Base-by-base conservation (phyloP, 148 eudicot genomes). In the Euryodendron excelsum region DNA sequence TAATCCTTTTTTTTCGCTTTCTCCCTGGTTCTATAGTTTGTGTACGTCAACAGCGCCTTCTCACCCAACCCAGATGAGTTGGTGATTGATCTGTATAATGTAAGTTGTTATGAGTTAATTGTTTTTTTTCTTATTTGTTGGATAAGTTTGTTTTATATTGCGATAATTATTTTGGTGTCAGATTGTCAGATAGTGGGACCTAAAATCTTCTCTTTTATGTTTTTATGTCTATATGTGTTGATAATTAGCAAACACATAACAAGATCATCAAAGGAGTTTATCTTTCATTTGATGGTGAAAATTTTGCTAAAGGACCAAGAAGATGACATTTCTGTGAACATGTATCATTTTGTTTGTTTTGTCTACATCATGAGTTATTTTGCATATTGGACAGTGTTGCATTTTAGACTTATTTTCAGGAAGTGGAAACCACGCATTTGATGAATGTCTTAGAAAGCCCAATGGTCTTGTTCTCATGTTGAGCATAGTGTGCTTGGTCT, bases 21-120 rank as follows among this genome's bases (percentile, higher is more conserved):
- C 39, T 10, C 23, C 33, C 23, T 62, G 37, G 59, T 34, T 45
- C 27, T 77, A 82, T 84, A 93, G 98, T 93, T 95, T 90, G 96
- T 95, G 59, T 95, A 95, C 73, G 89, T 95, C 75, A 95, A 95
- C 83, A 91, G 94, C 85, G 93, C 99, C 80, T 93, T 95, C 84
- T 93, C 96, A 25, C 99, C 99, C 23, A 95, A 91, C 79, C 97
- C 97, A 21, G 96, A 93, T 85, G 94, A 95, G 79, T 71, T 85
- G 82, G 92, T 95, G 44, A 83, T 83, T 56, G 97, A 93, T 86
- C 88, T 95, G 21, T 93, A 88, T 76, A 87, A 91, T 78, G 99
- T 95, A 85, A 90, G 99, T 82, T 76, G 37, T 74, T 50, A 23
- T 17, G n/a, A 27, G 17, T 34, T 74, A 14, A 30, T 10, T 44